These are phyloP conservation scores for Colletotrichum navitas DNA, from an alignment of 2,329 filamentous ascomycete genomes.

Conservation along the genomic window DNA sequence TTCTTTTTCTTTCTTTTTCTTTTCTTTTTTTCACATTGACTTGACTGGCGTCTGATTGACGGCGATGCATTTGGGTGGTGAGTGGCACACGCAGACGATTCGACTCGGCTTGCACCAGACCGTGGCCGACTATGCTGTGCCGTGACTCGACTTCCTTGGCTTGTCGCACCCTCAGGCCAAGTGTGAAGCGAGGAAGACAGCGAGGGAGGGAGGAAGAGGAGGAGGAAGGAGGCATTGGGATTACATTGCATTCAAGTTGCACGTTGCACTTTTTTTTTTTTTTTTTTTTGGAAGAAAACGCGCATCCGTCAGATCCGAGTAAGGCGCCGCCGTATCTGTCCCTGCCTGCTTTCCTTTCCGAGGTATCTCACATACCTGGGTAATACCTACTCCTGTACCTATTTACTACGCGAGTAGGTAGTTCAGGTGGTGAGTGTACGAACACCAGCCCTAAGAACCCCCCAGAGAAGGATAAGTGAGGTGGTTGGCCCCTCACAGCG, in stretches of 20 bases:
- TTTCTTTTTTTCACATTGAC: slow-evolving; percentile 19
- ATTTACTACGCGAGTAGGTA: no score
- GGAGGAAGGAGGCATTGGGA: not conserved
- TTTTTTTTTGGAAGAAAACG: not conserved
- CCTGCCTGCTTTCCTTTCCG: not conserved
- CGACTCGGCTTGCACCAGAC: no score
- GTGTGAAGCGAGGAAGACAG: not conserved
- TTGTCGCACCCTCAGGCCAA: slow-evolving; percentile 5
- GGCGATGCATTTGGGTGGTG: not conserved
- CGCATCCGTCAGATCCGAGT: slow-evolving; percentile 3
- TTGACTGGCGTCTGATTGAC: slow-evolving; percentile 12
- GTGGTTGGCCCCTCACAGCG: slow-evolving; percentile 12
- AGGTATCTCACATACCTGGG: not conserved
- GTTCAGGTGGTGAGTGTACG: not conserved
- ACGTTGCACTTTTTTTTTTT: not conserved
- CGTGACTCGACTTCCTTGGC: not conserved
- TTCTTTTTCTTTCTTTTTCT: not conserved
- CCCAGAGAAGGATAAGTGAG: not conserved
- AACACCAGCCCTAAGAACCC: not conserved
- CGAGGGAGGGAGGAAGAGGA: not conserved
- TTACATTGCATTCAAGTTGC: not conserved
- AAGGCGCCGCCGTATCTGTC: slow-evolving; percentile 2
- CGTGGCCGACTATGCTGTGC: not conserved
- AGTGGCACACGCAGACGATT: not conserved
- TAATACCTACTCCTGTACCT: not conserved